A percentile compares a stretch with the other conserved stretches of the same genome.
Evolutionary conservation across 2,329 filamentous ascomycete species (phyloP).

Genomic region (Diaporthe sp.): DNA sequence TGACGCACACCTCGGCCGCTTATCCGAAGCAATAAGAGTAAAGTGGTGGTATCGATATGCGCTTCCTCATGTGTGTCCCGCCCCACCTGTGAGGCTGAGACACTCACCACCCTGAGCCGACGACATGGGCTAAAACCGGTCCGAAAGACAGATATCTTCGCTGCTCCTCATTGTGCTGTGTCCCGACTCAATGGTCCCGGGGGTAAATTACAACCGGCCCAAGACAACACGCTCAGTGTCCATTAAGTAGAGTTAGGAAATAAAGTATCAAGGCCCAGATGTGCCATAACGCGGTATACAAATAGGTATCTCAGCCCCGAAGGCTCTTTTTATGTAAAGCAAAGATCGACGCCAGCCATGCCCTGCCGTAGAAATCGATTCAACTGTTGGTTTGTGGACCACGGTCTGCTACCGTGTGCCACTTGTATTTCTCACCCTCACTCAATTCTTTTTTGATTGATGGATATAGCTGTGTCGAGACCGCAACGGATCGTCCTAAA

Average conservation of each 20-base stretch:
- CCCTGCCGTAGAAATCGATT: slow-evolving; percentile 18
- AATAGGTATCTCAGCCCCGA: slow-evolving; percentile 50
- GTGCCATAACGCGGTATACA: slow-evolving; percentile 43
- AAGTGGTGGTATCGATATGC: background rate
- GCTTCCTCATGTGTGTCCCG: background rate
- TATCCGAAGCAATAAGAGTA: slow-evolving; percentile 4
- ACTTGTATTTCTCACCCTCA: background rate
- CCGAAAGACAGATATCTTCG: background rate
- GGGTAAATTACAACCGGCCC: background rate
- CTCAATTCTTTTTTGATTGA: background rate
- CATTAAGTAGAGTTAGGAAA: slow-evolving; percentile 37
- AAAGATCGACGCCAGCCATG: slow-evolving; percentile 35
- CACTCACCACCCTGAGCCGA: background rate
- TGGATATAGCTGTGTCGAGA: background rate
- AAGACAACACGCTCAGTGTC: slow-evolving; percentile 4
- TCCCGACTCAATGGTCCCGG: background rate
- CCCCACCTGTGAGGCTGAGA: slow-evolving; percentile 14
- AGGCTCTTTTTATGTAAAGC: slow-evolving; percentile 43
- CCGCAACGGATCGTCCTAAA: slow-evolving; percentile 42
- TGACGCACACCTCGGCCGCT: background rate
- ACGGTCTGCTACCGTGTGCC: slow-evolving; percentile 29
- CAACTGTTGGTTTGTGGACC: slow-evolving; percentile 33
- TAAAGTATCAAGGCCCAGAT: slow-evolving; percentile 19
- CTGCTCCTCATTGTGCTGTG: slow-evolving; percentile 1
- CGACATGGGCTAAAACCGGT: slow-evolving; percentile 1